Percentiles rank a stretch among this genome's conserved stretches.
These are phyloP conservation scores for Trichoderma asperelloides DNA, from an alignment of 495 filamentous ascomycete genomes.

Conservation along the genomic window DNA sequence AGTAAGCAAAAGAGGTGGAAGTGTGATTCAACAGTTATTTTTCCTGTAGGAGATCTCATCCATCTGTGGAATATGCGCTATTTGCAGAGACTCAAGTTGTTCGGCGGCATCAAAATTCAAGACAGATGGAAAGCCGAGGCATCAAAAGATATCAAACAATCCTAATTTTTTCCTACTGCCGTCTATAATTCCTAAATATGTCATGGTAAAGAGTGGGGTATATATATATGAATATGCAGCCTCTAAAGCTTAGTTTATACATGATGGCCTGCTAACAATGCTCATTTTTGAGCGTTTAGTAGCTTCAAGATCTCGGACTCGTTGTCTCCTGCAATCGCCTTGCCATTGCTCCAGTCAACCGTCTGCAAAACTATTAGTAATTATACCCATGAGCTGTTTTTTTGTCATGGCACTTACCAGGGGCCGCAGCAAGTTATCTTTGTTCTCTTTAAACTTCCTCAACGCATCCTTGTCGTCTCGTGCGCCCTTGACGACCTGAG, in stretches of 20 bases:
- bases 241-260: background rate
- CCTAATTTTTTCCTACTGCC: background rate
- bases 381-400: background rate
- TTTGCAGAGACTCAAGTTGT: background rate
- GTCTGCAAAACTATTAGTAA: conserved; percentile 35
- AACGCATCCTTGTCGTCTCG: conserved; percentile 63
- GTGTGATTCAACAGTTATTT: no score
- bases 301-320: conserved; percentile 80
- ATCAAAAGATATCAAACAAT: background rate
- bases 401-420: conserved; percentile 42
- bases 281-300: conserved; percentile 51
- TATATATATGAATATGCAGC: conserved; percentile 6
- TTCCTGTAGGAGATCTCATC: no score
- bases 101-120: background rate
- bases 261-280: conserved; percentile 10
- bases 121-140: background rate
- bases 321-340: conserved; percentile 62
- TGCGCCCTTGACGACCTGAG: conserved; percentile 63
- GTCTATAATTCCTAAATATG: background rate
- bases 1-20: no score
- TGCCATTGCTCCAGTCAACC: conserved; percentile 92
- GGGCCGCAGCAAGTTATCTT: conserved; percentile 59
- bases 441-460: conserved; percentile 53
- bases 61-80: no score
- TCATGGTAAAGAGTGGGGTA: conserved; percentile 10